A percentile compares a stretch with the other conserved stretches of the same genome.
phyloP scores from a whole-genome alignment of 192 early-diverging fungal genomes.

The Coemansia biformis region DNA sequence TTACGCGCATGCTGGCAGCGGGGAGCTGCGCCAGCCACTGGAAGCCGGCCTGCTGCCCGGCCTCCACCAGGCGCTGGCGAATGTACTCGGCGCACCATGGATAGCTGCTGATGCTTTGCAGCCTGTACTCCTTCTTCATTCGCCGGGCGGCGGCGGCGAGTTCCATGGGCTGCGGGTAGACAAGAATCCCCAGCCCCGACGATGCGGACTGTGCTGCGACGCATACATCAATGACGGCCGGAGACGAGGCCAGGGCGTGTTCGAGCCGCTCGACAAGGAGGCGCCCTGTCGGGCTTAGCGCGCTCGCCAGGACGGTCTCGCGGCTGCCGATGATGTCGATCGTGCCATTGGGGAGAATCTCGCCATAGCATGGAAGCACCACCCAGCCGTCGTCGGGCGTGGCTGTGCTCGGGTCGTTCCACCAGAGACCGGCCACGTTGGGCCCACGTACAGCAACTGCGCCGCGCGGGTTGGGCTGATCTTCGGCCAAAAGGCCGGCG shows the following conservation, averaged over 20 bases:
- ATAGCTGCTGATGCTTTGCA: conserved; percentile 24
- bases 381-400: conserved; percentile 32
- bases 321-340: conserved; percentile 27
- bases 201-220: conserved; percentile 9
- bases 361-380: conserved; percentile 24
- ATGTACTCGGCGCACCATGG: conserved; percentile 40
- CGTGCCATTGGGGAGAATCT: conserved; percentile 41
- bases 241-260: conserved; percentile 19
- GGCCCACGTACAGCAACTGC: conserved; percentile 36
- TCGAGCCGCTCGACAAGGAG: conserved; percentile 30
- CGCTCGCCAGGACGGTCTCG: conserved; percentile 9
- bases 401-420: conserved; percentile 14
- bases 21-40: conserved; percentile 25
- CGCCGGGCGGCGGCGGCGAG: conserved; percentile 19
- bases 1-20: conserved; percentile 17
- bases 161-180: conserved; percentile 37
- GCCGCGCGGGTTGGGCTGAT: conserved; percentile 38
- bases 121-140: conserved; percentile 32
- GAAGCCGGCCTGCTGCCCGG: conserved; percentile 1
- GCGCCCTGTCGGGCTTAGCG: conserved; percentile 13
- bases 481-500: conserved; percentile 11
- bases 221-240: conserved; percentile 20
- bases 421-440: conserved; percentile 21
- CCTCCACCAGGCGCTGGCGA: conserved; percentile 24
- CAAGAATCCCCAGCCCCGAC: conserved; percentile 11